Evolutionary conservation across 345 rosid genomes (phyloP), one percentile per base, ranked within the genome.

Genomic region (Erysimum cheiranthoides): DNA sequence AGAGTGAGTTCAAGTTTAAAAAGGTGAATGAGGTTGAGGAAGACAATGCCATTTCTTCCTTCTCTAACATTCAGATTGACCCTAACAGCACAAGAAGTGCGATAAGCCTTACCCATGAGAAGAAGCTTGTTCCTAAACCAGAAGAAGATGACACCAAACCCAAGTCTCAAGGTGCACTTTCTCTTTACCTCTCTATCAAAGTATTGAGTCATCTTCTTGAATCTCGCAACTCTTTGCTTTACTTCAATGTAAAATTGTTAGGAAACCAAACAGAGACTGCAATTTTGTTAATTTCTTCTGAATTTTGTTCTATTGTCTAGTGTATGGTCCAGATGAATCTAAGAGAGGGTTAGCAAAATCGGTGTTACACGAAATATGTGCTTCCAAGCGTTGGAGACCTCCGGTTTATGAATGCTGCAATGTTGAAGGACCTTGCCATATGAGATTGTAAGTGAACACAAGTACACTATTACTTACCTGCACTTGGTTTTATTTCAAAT

Each of bases 371-470:
- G 89, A 82, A 45, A 14, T 78, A 27, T 88, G 93, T 67, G 66
- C 66, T 34, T 82, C 76, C 10, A 82, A 84, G 60, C 56, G 78
- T 13, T 87, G 93, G 93, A 86, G 77, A 36, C 39, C 69, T 11
- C 96, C 96, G 2, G 57, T 47, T 47, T 90, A 80, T 75, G 88
- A 85, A 9, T 88, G 93, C 68, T 83, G 78, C 83, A 78, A 78
- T 11, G 89, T 82, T 61, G 89, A 86, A 18, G 96, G 96, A 5
- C 88, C 86, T 61, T 39, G 73, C 66, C 89, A 86, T 54, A 43
- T 40, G 82, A 88, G 75, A 82, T 40, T 75, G 93, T 88, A 74
- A 84, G 96, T 72, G 39, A 57, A 13, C 53, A 45, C 70, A 11
- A n/a, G n/a, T n/a, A n/a, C n/a, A n/a, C n/a, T n/a, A n/a, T n/a